Percentiles rank a stretch among this genome's conserved stretches.
Conservation (phyloP, 495 filamentous ascomycete genomes). For the Tuber umbilicatum region DNA sequence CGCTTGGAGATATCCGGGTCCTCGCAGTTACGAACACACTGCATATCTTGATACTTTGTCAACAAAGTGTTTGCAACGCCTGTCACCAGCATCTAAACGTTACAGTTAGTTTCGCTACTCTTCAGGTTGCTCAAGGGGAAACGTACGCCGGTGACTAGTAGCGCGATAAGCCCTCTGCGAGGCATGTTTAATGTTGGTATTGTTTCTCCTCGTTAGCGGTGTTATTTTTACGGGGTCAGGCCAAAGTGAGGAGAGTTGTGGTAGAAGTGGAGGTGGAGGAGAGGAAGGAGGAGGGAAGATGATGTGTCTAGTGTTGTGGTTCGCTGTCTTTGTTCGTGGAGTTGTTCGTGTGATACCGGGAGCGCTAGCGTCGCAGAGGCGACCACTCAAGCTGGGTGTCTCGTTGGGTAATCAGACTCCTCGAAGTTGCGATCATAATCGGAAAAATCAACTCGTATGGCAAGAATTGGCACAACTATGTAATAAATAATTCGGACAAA, state of each 20-base stretch:
- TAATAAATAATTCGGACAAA: neutral
- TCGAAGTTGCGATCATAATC: neutral
- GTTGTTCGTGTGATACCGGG: neutral
- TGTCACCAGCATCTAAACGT: constrained; percentile 47
- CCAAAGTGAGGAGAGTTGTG: neutral
- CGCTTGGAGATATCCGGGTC: constrained; percentile 62
- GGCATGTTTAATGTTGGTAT: constrained; percentile 17
- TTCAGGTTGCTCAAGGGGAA: constrained; percentile 11
- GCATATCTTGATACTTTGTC: constrained; percentile 98
- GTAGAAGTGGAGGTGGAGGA: neutral
- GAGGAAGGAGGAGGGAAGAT: neutral
- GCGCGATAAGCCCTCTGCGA: constrained; percentile 25
- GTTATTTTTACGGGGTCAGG: neutral
- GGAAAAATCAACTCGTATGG: neutral
- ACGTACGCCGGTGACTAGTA: constrained; percentile 30
- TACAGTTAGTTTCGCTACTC: neutral
- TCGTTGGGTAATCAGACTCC: too few relatives aligned
- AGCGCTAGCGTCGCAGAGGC: neutral
- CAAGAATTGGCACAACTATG: neutral
- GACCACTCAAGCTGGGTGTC: neutral
- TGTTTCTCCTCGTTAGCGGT: neutral
- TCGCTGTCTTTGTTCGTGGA: neutral
- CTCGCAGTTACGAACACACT: constrained; percentile 88
- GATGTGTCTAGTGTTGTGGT: neutral
- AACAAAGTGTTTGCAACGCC: constrained; percentile 96